A percentile compares a stretch with the other conserved stretches of the same genome.
These are phyloP conservation scores for Serendipita indica DNA, from an alignment of 768 basidiomycete genomes.

Conservation along the genomic window DNA sequence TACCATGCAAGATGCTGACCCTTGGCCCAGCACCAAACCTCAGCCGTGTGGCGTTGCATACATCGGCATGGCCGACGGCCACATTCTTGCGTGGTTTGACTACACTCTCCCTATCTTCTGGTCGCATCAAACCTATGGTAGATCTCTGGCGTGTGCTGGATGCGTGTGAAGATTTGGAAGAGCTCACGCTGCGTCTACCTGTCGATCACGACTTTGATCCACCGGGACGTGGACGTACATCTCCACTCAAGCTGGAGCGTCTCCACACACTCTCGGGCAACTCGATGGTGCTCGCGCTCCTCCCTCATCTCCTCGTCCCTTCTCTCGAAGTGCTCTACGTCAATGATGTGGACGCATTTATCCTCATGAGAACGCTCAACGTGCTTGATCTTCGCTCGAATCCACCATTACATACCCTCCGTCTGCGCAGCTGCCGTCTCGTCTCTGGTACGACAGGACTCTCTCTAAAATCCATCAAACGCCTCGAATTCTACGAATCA, in stretches of 20 bases:
- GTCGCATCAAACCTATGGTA: slow-evolving; percentile 1
- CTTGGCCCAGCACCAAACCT: slow-evolving; percentile 3
- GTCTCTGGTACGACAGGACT: slow-evolving; percentile 3
- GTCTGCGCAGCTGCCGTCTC: slow-evolving; percentile 5
- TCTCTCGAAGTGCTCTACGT: background rate
- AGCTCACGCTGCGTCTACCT: background rate
- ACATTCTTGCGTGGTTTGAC: background rate
- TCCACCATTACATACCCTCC: background rate
- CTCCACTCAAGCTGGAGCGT: background rate
- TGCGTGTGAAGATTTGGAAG: background rate
- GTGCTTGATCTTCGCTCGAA: slow-evolving; percentile 7
- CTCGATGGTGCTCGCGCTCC: background rate
- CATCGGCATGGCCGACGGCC: slow-evolving; percentile 7
- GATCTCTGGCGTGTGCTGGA: background rate
- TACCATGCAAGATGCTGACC: slow-evolving; percentile 7
- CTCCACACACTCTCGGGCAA: slow-evolving; percentile 2
- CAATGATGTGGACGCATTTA: slow-evolving; percentile 8
- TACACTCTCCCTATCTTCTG: background rate
- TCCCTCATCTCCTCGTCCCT: slow-evolving; percentile 1
- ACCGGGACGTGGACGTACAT: background rate
- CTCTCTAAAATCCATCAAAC: slow-evolving; percentile 8
- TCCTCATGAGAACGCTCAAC: slow-evolving; percentile 5
- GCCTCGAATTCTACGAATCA: slow-evolving; percentile 8
- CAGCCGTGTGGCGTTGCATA: slow-evolving; percentile 6
- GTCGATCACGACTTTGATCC: slow-evolving; percentile 7